phyloP scores from a whole-genome alignment of 73 alveolate species.

The Stentor coeruleus region DNA sequence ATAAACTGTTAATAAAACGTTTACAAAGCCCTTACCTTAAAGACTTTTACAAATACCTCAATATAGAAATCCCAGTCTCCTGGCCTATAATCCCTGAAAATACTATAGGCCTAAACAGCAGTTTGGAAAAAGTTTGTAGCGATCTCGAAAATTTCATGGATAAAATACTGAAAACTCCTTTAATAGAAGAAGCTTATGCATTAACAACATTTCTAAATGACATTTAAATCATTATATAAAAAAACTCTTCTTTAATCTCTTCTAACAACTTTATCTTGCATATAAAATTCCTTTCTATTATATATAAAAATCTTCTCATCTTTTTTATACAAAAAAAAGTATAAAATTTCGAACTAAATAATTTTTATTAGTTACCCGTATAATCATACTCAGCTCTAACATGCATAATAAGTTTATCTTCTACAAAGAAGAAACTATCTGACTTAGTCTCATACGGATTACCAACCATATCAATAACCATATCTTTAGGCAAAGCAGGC shows the following conservation, averaged over 20 bases:
- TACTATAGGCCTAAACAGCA: not conserved
- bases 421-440: constrained; percentile 92
- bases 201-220: not conserved
- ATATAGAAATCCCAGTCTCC: not conserved
- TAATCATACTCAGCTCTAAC: too few relatives aligned
- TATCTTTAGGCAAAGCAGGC: not conserved
- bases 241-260: too few relatives aligned
- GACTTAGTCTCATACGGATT: constrained; percentile 89
- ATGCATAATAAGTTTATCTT: too few relatives aligned
- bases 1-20: not conserved
- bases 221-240: too few relatives aligned
- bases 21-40: not conserved
- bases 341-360: too few relatives aligned
- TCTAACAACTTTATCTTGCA: too few relatives aligned
- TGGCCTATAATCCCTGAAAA: not conserved
- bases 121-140: not conserved
- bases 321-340: too few relatives aligned
- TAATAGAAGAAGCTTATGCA: not conserved
- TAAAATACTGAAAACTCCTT: not conserved
- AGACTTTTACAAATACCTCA: not conserved
- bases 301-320: too few relatives aligned
- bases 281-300: too few relatives aligned
- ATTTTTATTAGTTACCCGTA: too few relatives aligned
- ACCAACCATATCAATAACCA: constrained; percentile 18
- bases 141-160: not conserved